Evolutionary conservation across 2,329 filamentous ascomycete genomes (phyloP).

Genomic region (Zopfia rhizophila): DNA sequence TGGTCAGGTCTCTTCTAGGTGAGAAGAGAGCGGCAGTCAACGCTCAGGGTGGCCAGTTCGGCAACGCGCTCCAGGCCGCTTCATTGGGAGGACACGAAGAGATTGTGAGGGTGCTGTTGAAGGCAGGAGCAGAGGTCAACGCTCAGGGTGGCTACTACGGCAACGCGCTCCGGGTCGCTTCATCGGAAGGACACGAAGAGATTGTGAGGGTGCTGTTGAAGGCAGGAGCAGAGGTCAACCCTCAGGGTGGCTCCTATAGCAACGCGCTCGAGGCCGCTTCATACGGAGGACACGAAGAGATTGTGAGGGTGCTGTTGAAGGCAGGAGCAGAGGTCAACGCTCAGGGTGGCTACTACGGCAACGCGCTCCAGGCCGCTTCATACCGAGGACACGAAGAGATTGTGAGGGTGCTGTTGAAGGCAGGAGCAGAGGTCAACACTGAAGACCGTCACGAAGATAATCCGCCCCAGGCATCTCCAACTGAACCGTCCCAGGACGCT

Average conservation of each 20-base stretch:
- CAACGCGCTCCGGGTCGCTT: constrained; percentile 1
- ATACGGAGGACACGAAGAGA: constrained; percentile 15
- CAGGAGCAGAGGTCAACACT: constrained; percentile 15
- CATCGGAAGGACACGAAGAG: constrained; percentile 1
- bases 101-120: neutral
- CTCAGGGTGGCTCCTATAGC: neutral
- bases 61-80: constrained; percentile 3
- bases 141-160: too few relatives aligned
- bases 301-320: constrained; percentile 27
- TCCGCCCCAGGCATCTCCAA: too few relatives aligned
- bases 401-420: constrained; percentile 4
- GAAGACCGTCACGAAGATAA: too few relatives aligned
- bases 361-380: neutral
- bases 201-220: constrained; percentile 5
- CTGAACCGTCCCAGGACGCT: too few relatives aligned
- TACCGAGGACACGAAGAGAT: neutral
- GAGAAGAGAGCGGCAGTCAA: too few relatives aligned
- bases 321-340: constrained; percentile 8
- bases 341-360: constrained; percentile 3
- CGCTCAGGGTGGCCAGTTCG: too few relatives aligned
- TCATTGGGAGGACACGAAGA: constrained; percentile 2
- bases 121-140: constrained; percentile 4
- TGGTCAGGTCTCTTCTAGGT: constrained; percentile 5
- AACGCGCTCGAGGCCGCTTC: constrained; percentile 20
- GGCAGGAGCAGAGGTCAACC: constrained; percentile 9